Evolutionary conservation across 768 basidiomycete genomes (phyloP).

Genomic region (Russula vinacea): DNA sequence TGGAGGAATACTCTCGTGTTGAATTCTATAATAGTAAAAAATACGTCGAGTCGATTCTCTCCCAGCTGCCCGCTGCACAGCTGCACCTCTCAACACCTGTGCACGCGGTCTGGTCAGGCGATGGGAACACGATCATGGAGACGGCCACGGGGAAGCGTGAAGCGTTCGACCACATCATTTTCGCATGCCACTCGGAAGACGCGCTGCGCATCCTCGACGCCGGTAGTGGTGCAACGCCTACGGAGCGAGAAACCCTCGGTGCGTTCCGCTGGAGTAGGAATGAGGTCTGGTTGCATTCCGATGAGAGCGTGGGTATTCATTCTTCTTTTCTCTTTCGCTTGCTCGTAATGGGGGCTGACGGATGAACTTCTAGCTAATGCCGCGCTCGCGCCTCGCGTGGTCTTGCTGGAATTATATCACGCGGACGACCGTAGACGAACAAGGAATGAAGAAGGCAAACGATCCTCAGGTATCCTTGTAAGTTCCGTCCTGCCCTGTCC

Average conservation of each 20-base stretch:
- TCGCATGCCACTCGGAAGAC: slow-evolving; percentile 71
- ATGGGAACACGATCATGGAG: slow-evolving; percentile 41
- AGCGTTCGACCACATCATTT: slow-evolving; percentile 65
- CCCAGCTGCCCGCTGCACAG: slow-evolving; percentile 48
- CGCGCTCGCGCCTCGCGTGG: slow-evolving; percentile 56
- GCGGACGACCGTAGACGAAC: slow-evolving; percentile 39
- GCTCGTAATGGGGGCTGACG: no score
- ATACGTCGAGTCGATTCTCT: slow-evolving; percentile 60
- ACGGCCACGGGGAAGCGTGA: slow-evolving; percentile 45
- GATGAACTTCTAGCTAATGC: slow-evolving; percentile 58
- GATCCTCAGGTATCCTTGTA: slow-evolving; percentile 38
- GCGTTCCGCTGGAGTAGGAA: no score
- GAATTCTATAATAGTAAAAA: slow-evolving; percentile 33
- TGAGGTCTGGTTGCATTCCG: no score
- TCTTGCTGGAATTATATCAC: slow-evolving; percentile 80
- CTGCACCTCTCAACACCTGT: slow-evolving; percentile 62
- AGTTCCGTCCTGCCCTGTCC: no score
- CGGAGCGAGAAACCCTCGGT: slow-evolving; percentile 58
- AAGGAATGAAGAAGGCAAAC: slow-evolving; percentile 44
- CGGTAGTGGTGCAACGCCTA: slow-evolving; percentile 48
- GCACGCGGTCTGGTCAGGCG: slow-evolving; percentile 35
- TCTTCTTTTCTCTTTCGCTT: no score
- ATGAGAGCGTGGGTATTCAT: no score
- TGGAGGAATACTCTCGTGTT: slow-evolving; percentile 37
- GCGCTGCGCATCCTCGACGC: slow-evolving; percentile 49